A percentile compares a stretch with the other conserved stretches of the same genome.
Evolutionary conservation across 305 asterid genomes (phyloP).

Genomic region (Fraxinus latifolia): DNA sequence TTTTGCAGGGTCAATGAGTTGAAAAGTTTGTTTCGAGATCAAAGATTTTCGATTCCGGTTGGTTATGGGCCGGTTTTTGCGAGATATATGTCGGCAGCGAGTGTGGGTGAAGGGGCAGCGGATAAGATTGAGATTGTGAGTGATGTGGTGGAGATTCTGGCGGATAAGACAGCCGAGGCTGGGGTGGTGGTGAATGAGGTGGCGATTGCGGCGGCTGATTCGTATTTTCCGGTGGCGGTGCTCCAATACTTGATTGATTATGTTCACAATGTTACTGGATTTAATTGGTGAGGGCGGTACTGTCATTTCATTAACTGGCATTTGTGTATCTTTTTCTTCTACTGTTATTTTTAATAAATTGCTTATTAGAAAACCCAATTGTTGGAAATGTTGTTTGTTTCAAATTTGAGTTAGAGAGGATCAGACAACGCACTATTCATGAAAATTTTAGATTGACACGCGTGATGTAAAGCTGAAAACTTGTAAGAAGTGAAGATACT

Average conservation of each 20-base stretch:
- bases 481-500: background rate
- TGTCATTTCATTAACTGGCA: background rate
- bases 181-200: slow-evolving; percentile 69
- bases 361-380: background rate
- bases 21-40: slow-evolving; percentile 30
- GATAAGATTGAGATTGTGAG: slow-evolving; percentile 51
- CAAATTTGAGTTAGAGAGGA: background rate
- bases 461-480: background rate
- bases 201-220: slow-evolving; percentile 77
- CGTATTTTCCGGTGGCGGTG: slow-evolving; percentile 67
- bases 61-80: slow-evolving; percentile 33
- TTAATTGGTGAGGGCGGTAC: slow-evolving; percentile 49
- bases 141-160: slow-evolving; percentile 52
- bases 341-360: background rate
- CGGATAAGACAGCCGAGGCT: slow-evolving; percentile 52
- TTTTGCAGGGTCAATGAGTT: slow-evolving; percentile 28
- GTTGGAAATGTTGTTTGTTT: background rate
- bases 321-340: background rate
- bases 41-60: slow-evolving; percentile 39
- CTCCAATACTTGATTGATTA: slow-evolving; percentile 70
- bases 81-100: slow-evolving; percentile 58
- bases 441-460: background rate
- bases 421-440: background rate
- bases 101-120: slow-evolving; percentile 50
- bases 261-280: slow-evolving; percentile 61